Base-by-base conservation (phyloP, 1,284 basidiomycete species). In the Ganoderma leucocontextum region DNA sequence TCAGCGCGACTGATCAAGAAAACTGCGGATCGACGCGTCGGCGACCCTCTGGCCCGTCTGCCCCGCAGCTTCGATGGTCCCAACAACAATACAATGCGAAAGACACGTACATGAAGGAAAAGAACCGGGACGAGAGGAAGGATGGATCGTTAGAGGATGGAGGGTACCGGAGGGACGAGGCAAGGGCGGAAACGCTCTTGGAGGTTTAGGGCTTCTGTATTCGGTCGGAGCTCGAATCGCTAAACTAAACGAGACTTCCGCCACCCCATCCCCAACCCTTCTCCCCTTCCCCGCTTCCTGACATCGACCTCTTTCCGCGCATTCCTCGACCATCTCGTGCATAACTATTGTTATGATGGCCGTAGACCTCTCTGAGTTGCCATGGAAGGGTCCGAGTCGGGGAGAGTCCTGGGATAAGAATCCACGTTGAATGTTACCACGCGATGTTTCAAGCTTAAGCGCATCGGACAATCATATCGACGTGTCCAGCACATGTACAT, bases 131-230 rank as follows among this genome's bases (percentile, higher is more conserved):
- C 65, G 70, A 72, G 71, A 66, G 67, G 70, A 68, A 64, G 70
- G 65, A 62, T 64, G 63, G 74, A 74, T 74, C 75, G 75, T 75
- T 64, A 75, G 75, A 74, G 75, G 70, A 73, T 75, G 69, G 75
- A 62, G 69, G 71, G 71, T 72, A 75, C 76, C 74, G 72, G 73
- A 73, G 74, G 76, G 75, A 76, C 75, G 73, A 75, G 68, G 75
- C 72, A 74, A 69, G 76, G 76, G 75, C 71, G 73, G 74, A 73
- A 72, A 74, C 74, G 74, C 42, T 62, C 62, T 72, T 67, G 73
- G 29, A 72, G 74, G 75, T 74, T 74, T 73, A 76, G 74, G 75
- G 75, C 72, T 64, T 70, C 64, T 69, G 64, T 63, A 64, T 71
- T 76, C 68, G n/a, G 66, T 70, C 76, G 75, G 75, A 75, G 75